phyloP scores from a whole-genome alignment of 2,329 filamentous ascomycete genomes.

The Aschersonia sp. region DNA sequence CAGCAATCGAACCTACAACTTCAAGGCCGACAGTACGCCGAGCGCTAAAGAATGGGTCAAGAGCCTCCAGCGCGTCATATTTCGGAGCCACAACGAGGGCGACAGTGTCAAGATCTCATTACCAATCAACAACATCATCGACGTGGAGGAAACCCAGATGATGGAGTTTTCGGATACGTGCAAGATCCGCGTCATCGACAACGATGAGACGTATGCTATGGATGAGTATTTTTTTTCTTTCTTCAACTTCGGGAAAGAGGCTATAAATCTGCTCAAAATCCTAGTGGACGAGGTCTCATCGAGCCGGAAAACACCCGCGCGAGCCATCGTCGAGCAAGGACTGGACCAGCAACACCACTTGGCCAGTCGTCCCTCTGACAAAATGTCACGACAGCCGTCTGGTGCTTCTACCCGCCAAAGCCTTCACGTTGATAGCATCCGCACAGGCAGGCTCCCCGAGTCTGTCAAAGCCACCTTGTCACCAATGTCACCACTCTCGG shows the following conservation, averaged over 20 bases:
- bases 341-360: neutral
- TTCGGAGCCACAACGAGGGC: slow-evolving; percentile 87
- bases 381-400: slow-evolving; percentile 6
- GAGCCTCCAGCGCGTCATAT: slow-evolving; percentile 84
- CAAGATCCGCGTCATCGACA: slow-evolving; percentile 85
- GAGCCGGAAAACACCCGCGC: slow-evolving; percentile 17
- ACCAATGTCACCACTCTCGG: slow-evolving; percentile 30
- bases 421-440: slow-evolving; percentile 15
- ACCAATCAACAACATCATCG: slow-evolving; percentile 76
- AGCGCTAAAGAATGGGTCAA: slow-evolving; percentile 97
- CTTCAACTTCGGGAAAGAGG: slow-evolving; percentile 73
- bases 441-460: slow-evolving; percentile 32
- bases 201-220: slow-evolving; percentile 85
- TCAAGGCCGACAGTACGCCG: slow-evolving; percentile 72
- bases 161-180: slow-evolving; percentile 86
- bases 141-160: slow-evolving; percentile 84
- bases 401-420: slow-evolving; percentile 4
- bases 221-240: slow-evolving; percentile 99
- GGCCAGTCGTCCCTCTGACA: no score
- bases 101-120: slow-evolving; percentile 94
- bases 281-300: slow-evolving; percentile 50
- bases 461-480: slow-evolving; percentile 47
- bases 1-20: slow-evolving; percentile 69
- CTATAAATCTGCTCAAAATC: slow-evolving; percentile 60
- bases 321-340: slow-evolving; percentile 7